phyloP scores from a whole-genome alignment of 805 yeast genomes.

The Wickerhamomyces xylosicus region DNA sequence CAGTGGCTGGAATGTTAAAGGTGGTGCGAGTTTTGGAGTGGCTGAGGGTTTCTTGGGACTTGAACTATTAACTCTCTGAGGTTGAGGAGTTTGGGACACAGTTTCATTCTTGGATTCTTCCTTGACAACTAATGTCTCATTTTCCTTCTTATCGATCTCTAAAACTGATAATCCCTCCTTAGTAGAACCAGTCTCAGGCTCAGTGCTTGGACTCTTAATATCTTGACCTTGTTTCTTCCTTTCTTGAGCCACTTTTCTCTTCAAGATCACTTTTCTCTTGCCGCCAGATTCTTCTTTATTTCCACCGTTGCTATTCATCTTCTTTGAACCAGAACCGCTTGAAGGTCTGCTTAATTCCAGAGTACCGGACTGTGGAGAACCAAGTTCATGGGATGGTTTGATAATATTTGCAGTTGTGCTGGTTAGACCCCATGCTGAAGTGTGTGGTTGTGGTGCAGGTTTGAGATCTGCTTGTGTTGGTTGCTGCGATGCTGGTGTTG shows the following conservation, averaged over 20 bases:
- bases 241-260: conserved; percentile 7
- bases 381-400: conserved; percentile 2
- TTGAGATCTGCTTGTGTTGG: conserved; percentile 2
- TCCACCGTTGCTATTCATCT: conserved; percentile 1
- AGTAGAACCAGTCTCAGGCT: background rate
- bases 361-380: conserved; percentile 9
- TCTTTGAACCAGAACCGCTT: conserved; percentile 1
- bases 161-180: background rate
- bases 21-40: too few species aligned
- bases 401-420: background rate
- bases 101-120: background rate
- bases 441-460: conserved; percentile 8
- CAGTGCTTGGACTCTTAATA: background rate
- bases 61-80: too few species aligned
- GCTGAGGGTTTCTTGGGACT: too few species aligned
- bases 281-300: background rate
- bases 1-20: too few species aligned
- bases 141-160: background rate
- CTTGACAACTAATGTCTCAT: background rate
- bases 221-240: background rate
- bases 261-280: conserved; percentile 8
- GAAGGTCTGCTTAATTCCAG: conserved; percentile 2
- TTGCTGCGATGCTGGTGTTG: background rate
- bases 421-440: conserved; percentile 8
- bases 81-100: background rate